A percentile compares a stretch with the other conserved stretches of the same genome.
phyloP scores from a whole-genome alignment of 495 filamentous ascomycete species.

The Jackrogersella minutella region DNA sequence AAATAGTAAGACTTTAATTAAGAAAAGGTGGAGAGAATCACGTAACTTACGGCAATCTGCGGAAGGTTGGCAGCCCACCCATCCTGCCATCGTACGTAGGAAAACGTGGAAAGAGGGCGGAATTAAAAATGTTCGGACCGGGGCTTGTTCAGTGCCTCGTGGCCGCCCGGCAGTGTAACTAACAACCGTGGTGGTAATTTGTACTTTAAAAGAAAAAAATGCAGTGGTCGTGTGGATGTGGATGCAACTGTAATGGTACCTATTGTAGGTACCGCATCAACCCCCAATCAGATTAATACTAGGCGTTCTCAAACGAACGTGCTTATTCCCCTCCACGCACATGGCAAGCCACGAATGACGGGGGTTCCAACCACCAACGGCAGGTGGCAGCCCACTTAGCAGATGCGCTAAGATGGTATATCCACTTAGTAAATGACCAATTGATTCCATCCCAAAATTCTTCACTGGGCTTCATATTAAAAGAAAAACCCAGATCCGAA shows the following conservation, averaged over 20 bases:
- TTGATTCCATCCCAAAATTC: constrained; percentile 40
- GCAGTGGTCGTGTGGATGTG: constrained; percentile 33
- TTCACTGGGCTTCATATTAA: constrained; percentile 28
- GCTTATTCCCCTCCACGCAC: constrained; percentile 42
- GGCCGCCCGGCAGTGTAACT: constrained; percentile 43
- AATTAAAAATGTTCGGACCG: constrained; percentile 20
- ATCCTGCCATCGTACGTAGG: no score
- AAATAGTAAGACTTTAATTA: background rate
- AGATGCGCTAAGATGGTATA: constrained; percentile 35
- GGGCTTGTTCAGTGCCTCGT: constrained; percentile 36
- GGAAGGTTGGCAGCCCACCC: background rate
- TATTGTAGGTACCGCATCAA: constrained; percentile 20
- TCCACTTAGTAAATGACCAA: constrained; percentile 34
- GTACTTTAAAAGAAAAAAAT: constrained; percentile 1
- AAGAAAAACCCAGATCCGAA: constrained; percentile 40
- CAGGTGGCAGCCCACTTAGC: constrained; percentile 40
- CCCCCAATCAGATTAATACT: constrained; percentile 28
- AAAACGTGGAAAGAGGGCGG: constrained; percentile 1
- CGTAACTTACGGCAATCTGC: constrained; percentile 22
- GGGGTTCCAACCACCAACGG: constrained; percentile 40
- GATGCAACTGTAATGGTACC: constrained; percentile 33
- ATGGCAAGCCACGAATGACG: constrained; percentile 42
- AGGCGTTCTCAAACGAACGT: constrained; percentile 32
- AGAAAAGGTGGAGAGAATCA: background rate
- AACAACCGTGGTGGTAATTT: constrained; percentile 25